Base-by-base conservation (phyloP, 139 green algal genomes). In the Diplosphaera chodatii region DNA sequence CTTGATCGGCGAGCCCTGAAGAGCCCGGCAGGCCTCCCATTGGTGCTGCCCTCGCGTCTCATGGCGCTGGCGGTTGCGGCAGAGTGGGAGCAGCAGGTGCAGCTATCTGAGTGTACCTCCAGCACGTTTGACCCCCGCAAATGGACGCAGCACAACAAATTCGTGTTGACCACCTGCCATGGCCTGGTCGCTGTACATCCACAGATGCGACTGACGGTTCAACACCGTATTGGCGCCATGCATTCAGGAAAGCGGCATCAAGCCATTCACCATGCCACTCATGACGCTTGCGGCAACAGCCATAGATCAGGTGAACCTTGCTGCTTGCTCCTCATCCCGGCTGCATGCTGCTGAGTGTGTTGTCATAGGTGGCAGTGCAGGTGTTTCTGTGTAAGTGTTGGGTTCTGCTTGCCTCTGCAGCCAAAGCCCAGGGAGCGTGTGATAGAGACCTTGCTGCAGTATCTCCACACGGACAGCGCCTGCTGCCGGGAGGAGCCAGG, bases 71-170 rank as follows among this genome's bases (percentile, higher is more conserved):
- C 91, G 13, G 84, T 97, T 18, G 92, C 91, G 23, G 93, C 90
- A 25, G 92, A 97, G 70, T 97, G 92, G 92, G 90, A 96, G 73
- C 96, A 86, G 86, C 91, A 97, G 82, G 88, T 89, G 40, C 23
- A n/a, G n/a, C n/a, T n/a, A n/a, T n/a, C n/a, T n/a, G n/a, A n/a
- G n/a, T n/a, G n/a, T n/a, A n/a, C n/a, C n/a, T n/a, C n/a, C n/a
- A n/a, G n/a, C n/a, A n/a, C n/a, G n/a, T n/a, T n/a, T n/a, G n/a
- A n/a, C n/a, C n/a, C n/a, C n/a, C n/a, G n/a, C n/a, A n/a, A n/a
- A n/a, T n/a, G n/a, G n/a, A n/a, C n/a, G n/a, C n/a, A n/a, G n/a
- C n/a, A n/a, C n/a, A n/a, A n/a, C n/a, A n/a, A n/a, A n/a, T n/a
- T n/a, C n/a, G n/a, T n/a, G n/a, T n/a, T n/a, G n/a, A n/a, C n/a